phyloP scores from a whole-genome alignment of 345 rosid species.

The Brassica rapa region DNA sequence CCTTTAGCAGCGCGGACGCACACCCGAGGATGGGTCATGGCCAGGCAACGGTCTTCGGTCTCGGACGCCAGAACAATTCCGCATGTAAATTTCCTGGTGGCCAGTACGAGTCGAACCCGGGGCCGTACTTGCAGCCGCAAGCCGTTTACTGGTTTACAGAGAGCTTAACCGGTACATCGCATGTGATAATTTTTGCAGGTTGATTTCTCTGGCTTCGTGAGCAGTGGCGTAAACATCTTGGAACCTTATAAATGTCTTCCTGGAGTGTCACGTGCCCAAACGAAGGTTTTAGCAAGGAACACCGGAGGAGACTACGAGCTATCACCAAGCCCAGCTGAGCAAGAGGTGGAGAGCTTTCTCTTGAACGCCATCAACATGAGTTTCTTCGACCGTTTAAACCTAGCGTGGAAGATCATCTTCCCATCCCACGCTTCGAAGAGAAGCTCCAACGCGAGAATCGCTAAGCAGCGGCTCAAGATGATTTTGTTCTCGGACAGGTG shows the following conservation, averaged over 20 bases:
- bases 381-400: constrained; percentile 77
- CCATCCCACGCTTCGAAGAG: constrained; percentile 69
- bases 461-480: constrained; percentile 96
- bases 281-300: constrained; percentile 48
- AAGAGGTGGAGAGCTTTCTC: constrained; percentile 76
- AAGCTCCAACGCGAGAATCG: constrained; percentile 91
- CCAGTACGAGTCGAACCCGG: no score
- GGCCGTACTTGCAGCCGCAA: no score
- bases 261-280: constrained; percentile 28
- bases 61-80: no score
- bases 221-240: constrained; percentile 43
- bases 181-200: constrained; percentile 41
- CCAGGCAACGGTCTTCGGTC: no score
- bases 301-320: constrained; percentile 53
- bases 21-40: no score
- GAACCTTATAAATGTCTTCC: constrained; percentile 31
- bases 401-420: constrained; percentile 93
- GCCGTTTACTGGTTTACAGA: no score
- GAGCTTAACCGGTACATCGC: no score
- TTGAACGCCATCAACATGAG: constrained; percentile 72
- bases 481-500: constrained; percentile 97
- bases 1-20: no score
- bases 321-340: constrained; percentile 54
- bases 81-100: no score
- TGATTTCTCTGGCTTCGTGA: constrained; percentile 38